Evolutionary conservation across 2,329 filamentous ascomycete genomes (phyloP).

Genomic region (Botryotinia convoluta): DNA sequence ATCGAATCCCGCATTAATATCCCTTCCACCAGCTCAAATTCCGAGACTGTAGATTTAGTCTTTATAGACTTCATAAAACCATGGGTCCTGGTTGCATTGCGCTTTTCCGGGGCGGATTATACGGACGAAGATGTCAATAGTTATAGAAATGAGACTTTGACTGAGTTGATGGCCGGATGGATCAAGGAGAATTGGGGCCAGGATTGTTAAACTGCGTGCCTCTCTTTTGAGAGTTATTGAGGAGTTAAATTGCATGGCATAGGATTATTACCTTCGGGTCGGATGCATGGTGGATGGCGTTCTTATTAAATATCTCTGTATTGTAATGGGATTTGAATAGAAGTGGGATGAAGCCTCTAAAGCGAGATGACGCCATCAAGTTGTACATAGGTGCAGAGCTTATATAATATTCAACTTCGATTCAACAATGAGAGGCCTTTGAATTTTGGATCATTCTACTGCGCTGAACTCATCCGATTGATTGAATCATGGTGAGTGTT

Average conservation of each 20-base stretch:
- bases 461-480: neutral
- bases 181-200: slow-evolving; percentile 55
- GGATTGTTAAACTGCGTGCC: slow-evolving; percentile 29
- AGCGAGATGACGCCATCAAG: neutral
- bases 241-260: neutral
- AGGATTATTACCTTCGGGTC: neutral
- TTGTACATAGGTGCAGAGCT: neutral
- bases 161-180: slow-evolving; percentile 56
- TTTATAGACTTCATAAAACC: slow-evolving; percentile 90
- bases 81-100: slow-evolving; percentile 74
- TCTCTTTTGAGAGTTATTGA: neutral
- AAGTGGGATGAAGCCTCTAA: too few relatives aligned
- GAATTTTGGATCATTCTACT: too few relatives aligned
- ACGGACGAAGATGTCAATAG: slow-evolving; percentile 46
- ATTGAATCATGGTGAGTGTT: neutral
- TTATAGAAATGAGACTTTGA: slow-evolving; percentile 55
- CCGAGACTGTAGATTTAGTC: slow-evolving; percentile 78
- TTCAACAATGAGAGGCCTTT: neutral
- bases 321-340: neutral
- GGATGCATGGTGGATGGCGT: neutral
- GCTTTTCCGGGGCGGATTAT: slow-evolving; percentile 55
- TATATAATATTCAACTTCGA: neutral
- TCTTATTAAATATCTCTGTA: neutral
- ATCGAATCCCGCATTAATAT: slow-evolving; percentile 70
- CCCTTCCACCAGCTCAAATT: slow-evolving; percentile 48